Percentiles rank a stretch among this genome's conserved stretches.
Conservation (phyloP, 352 stramenopile species). For the Phytophthora citrophthora region DNA sequence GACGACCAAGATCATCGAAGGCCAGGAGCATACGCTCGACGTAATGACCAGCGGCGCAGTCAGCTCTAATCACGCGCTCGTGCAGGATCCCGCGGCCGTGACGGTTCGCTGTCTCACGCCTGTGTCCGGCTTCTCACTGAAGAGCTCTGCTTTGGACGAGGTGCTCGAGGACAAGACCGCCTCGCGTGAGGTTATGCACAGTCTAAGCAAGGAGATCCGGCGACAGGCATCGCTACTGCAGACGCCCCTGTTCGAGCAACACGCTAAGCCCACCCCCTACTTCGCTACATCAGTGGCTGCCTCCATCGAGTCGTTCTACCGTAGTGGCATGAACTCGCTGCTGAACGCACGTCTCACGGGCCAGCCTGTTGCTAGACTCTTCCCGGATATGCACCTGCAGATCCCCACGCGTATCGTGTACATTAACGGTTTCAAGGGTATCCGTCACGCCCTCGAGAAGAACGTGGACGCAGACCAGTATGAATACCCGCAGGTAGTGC, state of each 20-base stretch:
- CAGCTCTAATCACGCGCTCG: constrained; percentile 83
- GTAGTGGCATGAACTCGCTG: constrained; percentile 92
- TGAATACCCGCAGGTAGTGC: constrained; percentile 81
- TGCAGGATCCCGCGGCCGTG: constrained; percentile 78
- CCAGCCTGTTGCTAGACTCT: constrained; percentile 80
- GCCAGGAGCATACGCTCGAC: constrained; percentile 80
- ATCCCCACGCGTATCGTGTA: constrained; percentile 93
- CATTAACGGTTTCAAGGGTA: constrained; percentile 94
- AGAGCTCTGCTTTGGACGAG: constrained; percentile 69
- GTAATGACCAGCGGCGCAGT: constrained; percentile 59
- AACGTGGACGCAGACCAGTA: constrained; percentile 85
- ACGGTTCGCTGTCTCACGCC: constrained; percentile 83
- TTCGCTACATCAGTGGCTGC: constrained; percentile 92
- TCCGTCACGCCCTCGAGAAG: constrained; percentile 87
- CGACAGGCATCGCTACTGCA: constrained; percentile 84
- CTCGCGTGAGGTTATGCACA: constrained; percentile 87
- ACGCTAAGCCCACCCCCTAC: constrained; percentile 90
- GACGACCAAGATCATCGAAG: constrained; percentile 82
- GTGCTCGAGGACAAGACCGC: constrained; percentile 78
- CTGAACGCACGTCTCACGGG: constrained; percentile 89
- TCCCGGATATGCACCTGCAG: constrained; percentile 95
- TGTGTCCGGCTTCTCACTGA: constrained; percentile 79
- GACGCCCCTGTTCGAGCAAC: constrained; percentile 92
- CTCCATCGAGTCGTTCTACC: constrained; percentile 93
- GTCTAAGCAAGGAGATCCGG: constrained; percentile 89